These are phyloP conservation scores for Epichloe sylvatica DNA, from an alignment of 2,329 filamentous ascomycete genomes.

Conservation along the genomic window DNA sequence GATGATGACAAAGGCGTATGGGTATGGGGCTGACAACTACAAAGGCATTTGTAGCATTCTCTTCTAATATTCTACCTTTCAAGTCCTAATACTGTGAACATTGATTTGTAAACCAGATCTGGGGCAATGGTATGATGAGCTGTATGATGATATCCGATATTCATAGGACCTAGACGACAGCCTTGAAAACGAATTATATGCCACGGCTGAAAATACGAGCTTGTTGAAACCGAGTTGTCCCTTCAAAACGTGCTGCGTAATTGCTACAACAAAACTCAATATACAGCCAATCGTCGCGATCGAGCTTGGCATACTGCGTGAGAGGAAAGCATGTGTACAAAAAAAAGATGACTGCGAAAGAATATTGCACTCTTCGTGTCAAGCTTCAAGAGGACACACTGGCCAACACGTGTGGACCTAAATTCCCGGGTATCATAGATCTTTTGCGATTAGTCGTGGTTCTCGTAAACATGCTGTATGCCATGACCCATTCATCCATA, in stretches of 20 bases:
- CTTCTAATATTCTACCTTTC: neutral
- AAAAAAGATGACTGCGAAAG: too few species aligned
- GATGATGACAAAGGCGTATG: conserved; percentile 1
- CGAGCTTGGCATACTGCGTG: too few species aligned
- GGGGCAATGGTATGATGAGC: neutral
- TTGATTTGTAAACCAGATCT: neutral
- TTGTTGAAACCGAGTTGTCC: too few species aligned
- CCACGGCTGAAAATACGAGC: too few species aligned
- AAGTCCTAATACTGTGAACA: neutral
- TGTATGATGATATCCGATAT: neutral
- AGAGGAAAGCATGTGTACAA: too few species aligned
- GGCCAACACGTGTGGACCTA: neutral
- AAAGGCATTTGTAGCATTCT: neutral
- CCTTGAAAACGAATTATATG: too few species aligned
- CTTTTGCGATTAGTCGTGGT: neutral
- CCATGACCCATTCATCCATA: neutral
- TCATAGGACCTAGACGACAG: too few species aligned
- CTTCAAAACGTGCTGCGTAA: too few species aligned
- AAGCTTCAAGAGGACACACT: too few species aligned
- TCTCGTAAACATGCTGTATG: neutral
- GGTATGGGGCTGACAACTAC: neutral
- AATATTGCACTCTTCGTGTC: too few species aligned
- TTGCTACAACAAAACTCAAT: too few species aligned
- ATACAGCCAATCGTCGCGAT: too few species aligned
- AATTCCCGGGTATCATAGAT: neutral